A percentile compares a stretch with the other conserved stretches of the same genome.
These are phyloP conservation scores for Coccomyxa subellipsoidea DNA, from an alignment of 163 green algal genomes.

Conservation along the genomic window DNA sequence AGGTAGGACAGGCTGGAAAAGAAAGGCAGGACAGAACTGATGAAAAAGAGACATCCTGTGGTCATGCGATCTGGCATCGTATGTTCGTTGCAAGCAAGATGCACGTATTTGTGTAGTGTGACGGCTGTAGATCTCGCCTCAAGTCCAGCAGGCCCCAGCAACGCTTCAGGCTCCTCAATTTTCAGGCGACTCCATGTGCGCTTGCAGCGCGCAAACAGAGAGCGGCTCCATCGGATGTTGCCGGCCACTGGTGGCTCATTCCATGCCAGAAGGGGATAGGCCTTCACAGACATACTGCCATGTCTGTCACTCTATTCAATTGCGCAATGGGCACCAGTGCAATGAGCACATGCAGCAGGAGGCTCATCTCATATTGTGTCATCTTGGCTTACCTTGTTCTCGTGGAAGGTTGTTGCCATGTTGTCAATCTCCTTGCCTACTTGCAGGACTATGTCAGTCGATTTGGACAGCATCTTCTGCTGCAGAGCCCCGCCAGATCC, in stretches of 20 bases:
- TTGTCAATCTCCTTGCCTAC: conserved; percentile 78
- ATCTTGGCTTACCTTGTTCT: conserved; percentile 26
- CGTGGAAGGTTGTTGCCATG: conserved; percentile 71
- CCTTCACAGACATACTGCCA: conserved; percentile 18
- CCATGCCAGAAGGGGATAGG: conserved; percentile 65
- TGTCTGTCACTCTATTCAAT: neutral
- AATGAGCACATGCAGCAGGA: neutral
- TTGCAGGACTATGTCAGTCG: conserved; percentile 86
- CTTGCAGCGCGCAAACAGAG: conserved; percentile 77
- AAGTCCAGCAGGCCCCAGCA: conserved; percentile 10
- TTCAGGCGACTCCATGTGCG: conserved; percentile 80
- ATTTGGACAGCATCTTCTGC: conserved; percentile 85
- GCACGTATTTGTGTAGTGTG: no score
- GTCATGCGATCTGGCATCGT: neutral
- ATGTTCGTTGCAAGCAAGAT: no score
- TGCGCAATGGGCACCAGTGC: neutral
- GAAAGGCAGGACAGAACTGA: no score
- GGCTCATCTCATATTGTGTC: neutral
- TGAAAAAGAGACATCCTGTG: neutral
- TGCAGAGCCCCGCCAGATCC: conserved; percentile 76
- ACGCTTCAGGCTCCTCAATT: conserved; percentile 54
- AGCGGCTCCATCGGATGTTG: conserved; percentile 80
- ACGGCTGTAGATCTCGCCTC: no score
- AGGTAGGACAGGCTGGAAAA: no score
- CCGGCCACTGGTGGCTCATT: conserved; percentile 79